phyloP scores from a whole-genome alignment of 1,284 basidiomycete genomes.

The Ustilago vetiveriae region DNA sequence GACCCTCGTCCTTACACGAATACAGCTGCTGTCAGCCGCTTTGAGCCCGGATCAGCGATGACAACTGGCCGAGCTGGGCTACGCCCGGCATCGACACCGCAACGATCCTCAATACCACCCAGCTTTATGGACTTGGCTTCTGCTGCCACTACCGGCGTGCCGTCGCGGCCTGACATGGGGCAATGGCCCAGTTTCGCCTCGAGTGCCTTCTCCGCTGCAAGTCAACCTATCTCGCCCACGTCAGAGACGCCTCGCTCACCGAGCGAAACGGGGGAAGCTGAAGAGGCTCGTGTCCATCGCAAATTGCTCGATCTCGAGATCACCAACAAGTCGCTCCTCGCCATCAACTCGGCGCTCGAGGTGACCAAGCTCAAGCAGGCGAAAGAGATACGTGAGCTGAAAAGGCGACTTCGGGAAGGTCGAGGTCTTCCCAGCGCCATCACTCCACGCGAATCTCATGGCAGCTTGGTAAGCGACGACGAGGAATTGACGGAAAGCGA shows the following conservation, averaged over 20 bases:
- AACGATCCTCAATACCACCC: slow-evolving; percentile 14
- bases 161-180: slow-evolving; percentile 6
- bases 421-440: slow-evolving; percentile 10
- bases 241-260: slow-evolving; percentile 31
- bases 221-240: slow-evolving; percentile 24
- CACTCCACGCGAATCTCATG: slow-evolving; percentile 9
- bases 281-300: slow-evolving; percentile 59
- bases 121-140: slow-evolving; percentile 18
- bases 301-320: slow-evolving; percentile 69
- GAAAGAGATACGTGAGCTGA: slow-evolving; percentile 67
- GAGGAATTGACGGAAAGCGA: slow-evolving; percentile 42
- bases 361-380: slow-evolving; percentile 67
- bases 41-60: slow-evolving; percentile 19
- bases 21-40: neutral
- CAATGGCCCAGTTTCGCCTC: slow-evolving; percentile 22
- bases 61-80: slow-evolving; percentile 15
- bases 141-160: neutral
- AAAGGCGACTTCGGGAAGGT: slow-evolving; percentile 45
- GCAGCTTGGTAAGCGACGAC: slow-evolving; percentile 15
- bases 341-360: slow-evolving; percentile 69
- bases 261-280: slow-evolving; percentile 39
- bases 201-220: slow-evolving; percentile 8
- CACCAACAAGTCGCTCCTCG: slow-evolving; percentile 68
- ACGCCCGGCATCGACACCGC: slow-evolving; percentile 8
- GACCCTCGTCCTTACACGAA: slow-evolving; percentile 1